A percentile compares a stretch with the other conserved stretches of the same genome.
Conservation (phyloP, 768 basidiomycete species). For the Leccinellum rugosiceps region DNA sequence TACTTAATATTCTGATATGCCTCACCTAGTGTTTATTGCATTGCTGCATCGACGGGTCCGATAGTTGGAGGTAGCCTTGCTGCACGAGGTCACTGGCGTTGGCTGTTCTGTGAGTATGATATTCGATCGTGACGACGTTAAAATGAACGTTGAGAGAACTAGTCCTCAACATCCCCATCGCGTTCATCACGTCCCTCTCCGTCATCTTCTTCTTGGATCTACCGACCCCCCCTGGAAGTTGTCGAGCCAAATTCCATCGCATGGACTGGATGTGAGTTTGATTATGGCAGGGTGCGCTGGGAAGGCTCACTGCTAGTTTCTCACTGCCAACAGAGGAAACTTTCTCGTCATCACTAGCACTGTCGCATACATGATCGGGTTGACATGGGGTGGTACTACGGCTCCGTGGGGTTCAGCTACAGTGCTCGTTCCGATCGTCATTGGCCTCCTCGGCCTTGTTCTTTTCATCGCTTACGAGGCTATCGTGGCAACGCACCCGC, state of each 20-base stretch:
- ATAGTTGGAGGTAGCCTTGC: conserved; percentile 36
- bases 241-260: conserved; percentile 30
- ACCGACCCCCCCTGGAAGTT: conserved; percentile 32
- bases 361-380: conserved; percentile 26
- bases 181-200: conserved; percentile 19
- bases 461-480: conserved; percentile 39
- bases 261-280: conserved; percentile 39
- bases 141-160: not conserved
- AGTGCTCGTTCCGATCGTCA: conserved; percentile 41
- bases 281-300: not conserved
- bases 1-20: no score
- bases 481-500: conserved; percentile 29
- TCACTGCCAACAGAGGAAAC: conserved; percentile 32
- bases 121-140: not conserved
- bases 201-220: conserved; percentile 32
- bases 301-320: not conserved
- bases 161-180: conserved; percentile 42
- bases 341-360: conserved; percentile 31
- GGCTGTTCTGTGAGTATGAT: conserved; percentile 39
- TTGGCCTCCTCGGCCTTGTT: conserved; percentile 37
- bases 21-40: conserved; percentile 29
- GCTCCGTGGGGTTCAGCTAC: conserved; percentile 39
- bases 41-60: conserved; percentile 34
- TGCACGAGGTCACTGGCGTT: conserved; percentile 35
- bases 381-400: conserved; percentile 43